These are phyloP conservation scores for Phyllostachys edulis DNA, from an alignment of 176 grass and related monocot species.

Conservation along the genomic window DNA sequence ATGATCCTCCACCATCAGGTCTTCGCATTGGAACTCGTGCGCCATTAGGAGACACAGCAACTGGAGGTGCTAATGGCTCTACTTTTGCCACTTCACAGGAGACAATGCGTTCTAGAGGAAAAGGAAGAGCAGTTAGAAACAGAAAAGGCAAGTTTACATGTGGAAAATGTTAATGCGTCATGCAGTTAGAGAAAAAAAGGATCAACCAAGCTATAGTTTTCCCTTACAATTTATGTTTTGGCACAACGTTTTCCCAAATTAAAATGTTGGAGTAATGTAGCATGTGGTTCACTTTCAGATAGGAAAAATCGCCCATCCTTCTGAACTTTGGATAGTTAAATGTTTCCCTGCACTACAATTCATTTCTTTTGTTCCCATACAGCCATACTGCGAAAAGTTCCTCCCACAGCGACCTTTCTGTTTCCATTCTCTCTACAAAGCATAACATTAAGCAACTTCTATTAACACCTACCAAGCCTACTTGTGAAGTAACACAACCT, in stretches of 20 bases:
- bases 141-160: not conserved
- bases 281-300: not conserved
- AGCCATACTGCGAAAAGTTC: not conserved
- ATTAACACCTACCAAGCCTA: not conserved
- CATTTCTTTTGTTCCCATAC: not conserved
- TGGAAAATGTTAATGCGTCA: too few relatives aligned
- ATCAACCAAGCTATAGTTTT: not conserved
- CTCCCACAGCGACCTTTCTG: too few relatives aligned
- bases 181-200: too few relatives aligned
- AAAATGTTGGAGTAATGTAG: not conserved
- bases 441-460: not conserved
- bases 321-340: not conserved
- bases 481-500: not conserved
- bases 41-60: constrained; percentile 13
- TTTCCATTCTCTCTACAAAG: not conserved
- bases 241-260: not conserved
- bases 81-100: constrained; percentile 24
- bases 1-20: constrained; percentile 49
- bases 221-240: not conserved
- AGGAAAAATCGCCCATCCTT: not conserved
- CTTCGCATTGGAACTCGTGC: constrained; percentile 39
- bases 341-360: not conserved
- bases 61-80: not conserved
- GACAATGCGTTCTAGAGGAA: constrained; percentile 28
- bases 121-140: constrained; percentile 24